Conservation (phyloP, 768 basidiomycete species). For the Leucocoprinus sp. region DNA sequence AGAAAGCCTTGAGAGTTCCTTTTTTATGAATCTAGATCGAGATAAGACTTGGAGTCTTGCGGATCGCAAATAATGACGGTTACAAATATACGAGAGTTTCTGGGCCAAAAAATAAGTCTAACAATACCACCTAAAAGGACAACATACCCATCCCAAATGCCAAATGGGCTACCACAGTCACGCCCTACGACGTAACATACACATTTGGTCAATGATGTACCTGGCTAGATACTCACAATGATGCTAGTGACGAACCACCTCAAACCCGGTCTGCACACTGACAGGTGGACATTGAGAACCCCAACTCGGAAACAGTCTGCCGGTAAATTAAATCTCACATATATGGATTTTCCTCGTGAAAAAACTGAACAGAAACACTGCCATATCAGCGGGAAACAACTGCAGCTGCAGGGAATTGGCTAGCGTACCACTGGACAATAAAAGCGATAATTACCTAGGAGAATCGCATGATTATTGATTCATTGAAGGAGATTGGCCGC, state of each 20-base stretch:
- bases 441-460: conserved; percentile 21
- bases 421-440: conserved; percentile 24
- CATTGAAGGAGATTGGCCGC: neutral
- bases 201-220: neutral
- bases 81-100: conserved; percentile 27
- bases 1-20: conserved; percentile 23
- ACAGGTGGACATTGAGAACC: neutral
- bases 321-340: conserved; percentile 15
- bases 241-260: conserved; percentile 25
- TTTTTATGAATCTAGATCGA: conserved; percentile 27
- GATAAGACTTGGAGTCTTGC: neutral
- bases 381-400: conserved; percentile 1
- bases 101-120: conserved; percentile 12
- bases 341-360: conserved; percentile 25
- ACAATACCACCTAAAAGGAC: neutral
- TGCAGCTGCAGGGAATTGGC: too few species aligned
- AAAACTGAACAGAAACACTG: conserved; percentile 17
- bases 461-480: neutral
- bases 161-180: conserved; percentile 22
- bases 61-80: neutral
- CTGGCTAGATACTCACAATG: conserved; percentile 19
- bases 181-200: conserved; percentile 15
- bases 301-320: neutral
- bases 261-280: conserved; percentile 24
- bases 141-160: conserved; percentile 30